Evolutionary conservation across 768 basidiomycete genomes (phyloP), one percentile per base, ranked within the genome.

Genomic region (Chalciporus piperatus): DNA sequence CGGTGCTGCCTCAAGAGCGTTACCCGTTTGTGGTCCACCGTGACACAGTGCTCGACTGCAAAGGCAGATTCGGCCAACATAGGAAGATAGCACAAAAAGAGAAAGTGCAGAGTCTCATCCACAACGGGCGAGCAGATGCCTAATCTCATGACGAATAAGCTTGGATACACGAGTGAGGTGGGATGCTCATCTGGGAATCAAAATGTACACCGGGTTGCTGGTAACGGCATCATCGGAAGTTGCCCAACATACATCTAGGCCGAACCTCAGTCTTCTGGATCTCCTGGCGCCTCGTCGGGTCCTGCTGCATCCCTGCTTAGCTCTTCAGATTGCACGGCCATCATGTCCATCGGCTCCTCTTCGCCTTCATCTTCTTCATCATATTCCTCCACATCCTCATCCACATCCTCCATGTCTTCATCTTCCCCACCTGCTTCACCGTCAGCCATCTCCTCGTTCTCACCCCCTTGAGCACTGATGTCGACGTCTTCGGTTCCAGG

Each of bases 301-400:
- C 69, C 74, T 32, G 57, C 55, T 0, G 65, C 65, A 60, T 81
- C 79, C 48, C 45, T 64, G 51, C 48, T 60, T 32, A 75, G 39
- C 51, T 77, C 78, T 39, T 76, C 72, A n/a, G 72, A 60, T 51
- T 82, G 79, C 9, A 78, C 52, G 5, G 70, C 70, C 57, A 76
- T 71, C 35, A 67, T 52, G 53, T 84, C 74, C 59, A 72, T 68
- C 42, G 66, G 49, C 45, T 75, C 72, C 53, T 76, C 72, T 25
- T 68, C 59, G 25, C 65, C 74, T n/a, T 71, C 30, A 10, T 10
- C 30, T 12, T 71, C 70, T n/a, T 72, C 70, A 2, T 69, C 70
- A 2, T 63, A 64, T 10, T 59, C 66, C 0, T 52, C 63, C 3
- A 54, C 53, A 16, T 59, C 69, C 13, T 60, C 64, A 1, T 51